Percentiles rank a stretch among this genome's conserved stretches.
Evolutionary conservation across 2,329 filamentous ascomycete genomes (phyloP).

Genomic region (Microthyrium microscopicum): DNA sequence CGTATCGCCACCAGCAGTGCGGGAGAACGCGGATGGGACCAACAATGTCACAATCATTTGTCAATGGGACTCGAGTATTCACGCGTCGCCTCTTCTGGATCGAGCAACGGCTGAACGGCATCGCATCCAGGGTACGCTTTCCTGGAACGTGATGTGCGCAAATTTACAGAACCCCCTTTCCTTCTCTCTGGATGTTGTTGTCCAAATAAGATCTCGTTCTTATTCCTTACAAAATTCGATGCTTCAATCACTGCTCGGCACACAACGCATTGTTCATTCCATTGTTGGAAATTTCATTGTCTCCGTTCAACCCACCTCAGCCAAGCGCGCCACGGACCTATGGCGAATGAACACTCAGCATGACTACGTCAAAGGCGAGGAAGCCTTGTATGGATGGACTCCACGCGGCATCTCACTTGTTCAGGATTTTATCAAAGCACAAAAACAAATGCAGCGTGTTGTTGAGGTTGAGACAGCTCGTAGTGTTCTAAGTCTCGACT

Average conservation of each 20-base stretch:
- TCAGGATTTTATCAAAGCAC: constrained; percentile 65
- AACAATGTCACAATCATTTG: constrained; percentile 72
- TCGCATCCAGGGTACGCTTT: constrained; percentile 70
- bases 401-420: constrained; percentile 82
- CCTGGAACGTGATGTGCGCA: constrained; percentile 71
- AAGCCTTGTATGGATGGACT: constrained; percentile 67
- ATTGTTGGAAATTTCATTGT: constrained; percentile 76
- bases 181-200: constrained; percentile 63
- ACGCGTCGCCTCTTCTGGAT: constrained; percentile 85
- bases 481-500: constrained; percentile 42
- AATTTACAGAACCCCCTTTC: constrained; percentile 78
- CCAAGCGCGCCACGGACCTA: constrained; percentile 80
- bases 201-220: constrained; percentile 69
- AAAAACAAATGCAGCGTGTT: constrained; percentile 55
- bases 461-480: constrained; percentile 67
- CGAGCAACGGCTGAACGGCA: constrained; percentile 85
- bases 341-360: constrained; percentile 94
- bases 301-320: constrained; percentile 69
- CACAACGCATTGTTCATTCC: constrained; percentile 70
- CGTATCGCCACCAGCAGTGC: constrained; percentile 60
- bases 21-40: constrained; percentile 78
- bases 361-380: constrained; percentile 93
- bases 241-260: constrained; percentile 75
- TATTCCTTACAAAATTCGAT: constrained; percentile 78
- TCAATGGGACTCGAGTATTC: constrained; percentile 92